These are phyloP conservation scores for Aspergillus avenaceus DNA, from an alignment of 495 filamentous ascomycete genomes.

Conservation along the genomic window DNA sequence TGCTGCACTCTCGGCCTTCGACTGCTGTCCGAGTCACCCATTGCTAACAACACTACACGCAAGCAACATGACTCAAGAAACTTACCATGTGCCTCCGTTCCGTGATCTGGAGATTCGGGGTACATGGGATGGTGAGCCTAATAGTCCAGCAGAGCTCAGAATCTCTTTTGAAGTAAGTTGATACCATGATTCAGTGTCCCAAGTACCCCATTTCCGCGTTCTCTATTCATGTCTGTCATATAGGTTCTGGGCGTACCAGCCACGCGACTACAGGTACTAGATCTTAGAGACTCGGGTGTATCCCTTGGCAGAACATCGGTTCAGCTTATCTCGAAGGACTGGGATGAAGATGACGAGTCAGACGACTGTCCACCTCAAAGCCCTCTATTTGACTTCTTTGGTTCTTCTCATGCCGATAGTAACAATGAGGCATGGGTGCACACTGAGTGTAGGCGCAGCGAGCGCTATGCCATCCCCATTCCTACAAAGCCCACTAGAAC, in stretches of 20 bases:
- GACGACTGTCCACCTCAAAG: slow-evolving; percentile 9
- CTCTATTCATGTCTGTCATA: no score
- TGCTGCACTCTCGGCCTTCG: no score
- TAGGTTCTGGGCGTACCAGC: slow-evolving; percentile 16
- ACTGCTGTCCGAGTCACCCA: no score
- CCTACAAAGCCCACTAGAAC: no score
- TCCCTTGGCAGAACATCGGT: slow-evolving; percentile 5
- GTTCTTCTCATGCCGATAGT: not conserved
- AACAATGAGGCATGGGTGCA: not conserved
- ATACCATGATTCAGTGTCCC: not conserved
- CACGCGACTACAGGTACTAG: slow-evolving; percentile 13
- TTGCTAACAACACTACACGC: no score
- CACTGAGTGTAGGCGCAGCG: no score
- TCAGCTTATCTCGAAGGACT: slow-evolving; percentile 3
- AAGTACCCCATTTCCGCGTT: no score
- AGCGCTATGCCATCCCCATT: no score
- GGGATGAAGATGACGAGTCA: not conserved
- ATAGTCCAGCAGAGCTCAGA: slow-evolving; percentile 22
- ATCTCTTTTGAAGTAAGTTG: slow-evolving; percentile 30
- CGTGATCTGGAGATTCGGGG: slow-evolving; percentile 31
- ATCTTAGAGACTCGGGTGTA: not conserved
- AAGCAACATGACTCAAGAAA: no score
- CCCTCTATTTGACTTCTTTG: slow-evolving; percentile 17
- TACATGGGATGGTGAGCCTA: slow-evolving; percentile 28
- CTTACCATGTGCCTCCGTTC: slow-evolving; percentile 19